Base-by-base conservation (phyloP, 495 filamentous ascomycete genomes). In the Entonaema liquescens region DNA sequence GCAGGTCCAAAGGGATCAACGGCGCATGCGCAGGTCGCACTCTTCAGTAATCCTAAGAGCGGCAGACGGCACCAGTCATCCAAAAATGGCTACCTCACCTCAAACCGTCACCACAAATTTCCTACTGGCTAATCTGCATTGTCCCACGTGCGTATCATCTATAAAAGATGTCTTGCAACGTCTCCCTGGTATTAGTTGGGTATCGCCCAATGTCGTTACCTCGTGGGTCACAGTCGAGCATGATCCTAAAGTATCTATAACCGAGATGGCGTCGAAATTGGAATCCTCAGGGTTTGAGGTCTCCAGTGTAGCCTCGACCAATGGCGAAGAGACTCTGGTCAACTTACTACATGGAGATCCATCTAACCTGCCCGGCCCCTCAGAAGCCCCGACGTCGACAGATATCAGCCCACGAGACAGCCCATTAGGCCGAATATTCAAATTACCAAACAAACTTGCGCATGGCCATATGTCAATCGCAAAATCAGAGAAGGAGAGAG, bases 61-160 rank as follows among this genome's bases (percentile, higher is more conserved):
- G 65, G 65, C 33, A 58, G 61, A 68, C 65, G 36, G 68, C 71
- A 57, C 58, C 50, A 59, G 47, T 59, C 64, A 59, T 54, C 60
- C 64, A 69, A 56, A 35, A 40, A 77, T 77, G 75, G 65, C 63
- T 67, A 55, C 73, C 61, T 60, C 54, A 42, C 61, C 71, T 42
- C 69, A 33, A 31, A 40, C 78, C 50, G 65, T 79, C 52, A 84
- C 83, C 23, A 82, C 79, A n/a, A 80, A 82, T 21, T 83, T 86
- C 66, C 73, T 87, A 23, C 74, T 87, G 52, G 79, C 79, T 55
- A 89, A 89, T 79, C 80, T 90, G 15, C 88, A 90, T 72, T 90
- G 88, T 79, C 84, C 86, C 29, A 86, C 87, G 54, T 90, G 88
- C 68, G 82, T 89, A 19, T 83, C 83, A 21, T 78, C 81, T 69